Conservation (phyloP, 495 filamentous ascomycete species). For the Cercophora sp. region DNA sequence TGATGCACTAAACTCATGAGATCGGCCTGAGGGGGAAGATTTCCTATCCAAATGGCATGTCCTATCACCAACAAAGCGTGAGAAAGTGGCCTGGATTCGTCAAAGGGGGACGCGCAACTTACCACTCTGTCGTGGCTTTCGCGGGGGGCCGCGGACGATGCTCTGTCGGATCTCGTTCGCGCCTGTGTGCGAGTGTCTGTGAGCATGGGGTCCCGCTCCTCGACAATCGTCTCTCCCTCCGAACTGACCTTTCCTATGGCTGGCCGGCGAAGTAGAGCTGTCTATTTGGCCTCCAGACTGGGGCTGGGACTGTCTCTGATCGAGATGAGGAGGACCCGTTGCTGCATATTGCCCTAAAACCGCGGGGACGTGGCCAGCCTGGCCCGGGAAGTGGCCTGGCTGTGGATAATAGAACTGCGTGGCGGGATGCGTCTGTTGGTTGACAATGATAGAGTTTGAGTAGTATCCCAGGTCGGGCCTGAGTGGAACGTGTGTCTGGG, state of each 20-base stretch:
- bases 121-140: conserved; percentile 80
- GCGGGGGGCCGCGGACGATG: conserved; percentile 78
- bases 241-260: too few relatives aligned
- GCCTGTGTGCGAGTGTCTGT: too few relatives aligned
- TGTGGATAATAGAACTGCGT: conserved; percentile 40
- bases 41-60: conserved; percentile 95
- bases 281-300: conserved; percentile 10
- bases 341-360: conserved; percentile 28
- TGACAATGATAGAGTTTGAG: conserved; percentile 31
- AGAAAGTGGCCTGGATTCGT: background rate
- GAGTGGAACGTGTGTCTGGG: conserved; percentile 26
- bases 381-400: conserved; percentile 27
- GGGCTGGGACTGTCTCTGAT: conserved; percentile 6
- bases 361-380: conserved; percentile 22
- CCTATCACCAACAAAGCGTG: conserved; percentile 40
- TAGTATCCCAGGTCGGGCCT: conserved; percentile 38
- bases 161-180: conserved; percentile 28
- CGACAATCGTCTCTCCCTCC: too few relatives aligned
- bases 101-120: conserved; percentile 14
- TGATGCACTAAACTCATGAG: conserved; percentile 83
- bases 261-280: background rate
- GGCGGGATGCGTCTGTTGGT: conserved; percentile 29
- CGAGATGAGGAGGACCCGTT: conserved; percentile 9
- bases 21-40: conserved; percentile 76
- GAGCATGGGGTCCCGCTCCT: too few relatives aligned